Base-by-base conservation (phyloP, 2,329 filamentous ascomycete species). In the Ciborinia camelliae region DNA sequence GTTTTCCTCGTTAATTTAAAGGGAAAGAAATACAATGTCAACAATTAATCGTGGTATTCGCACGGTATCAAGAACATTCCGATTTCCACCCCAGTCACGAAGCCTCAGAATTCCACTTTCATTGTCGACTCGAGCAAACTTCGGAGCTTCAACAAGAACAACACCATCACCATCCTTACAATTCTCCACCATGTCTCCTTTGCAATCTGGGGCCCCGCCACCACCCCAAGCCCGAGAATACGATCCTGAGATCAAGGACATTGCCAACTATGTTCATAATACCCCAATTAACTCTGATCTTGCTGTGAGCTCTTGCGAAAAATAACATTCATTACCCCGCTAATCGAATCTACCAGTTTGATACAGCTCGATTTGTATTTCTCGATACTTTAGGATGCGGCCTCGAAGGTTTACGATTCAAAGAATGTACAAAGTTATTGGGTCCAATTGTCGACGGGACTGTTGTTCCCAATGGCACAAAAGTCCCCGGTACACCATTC, bases 311-410 rank as follows among this genome's bases (percentile, higher is more conserved):
- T 60, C 81, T 60, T 57, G 35, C 47, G 43, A 18, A 58, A 2
- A n/a, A 63, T 54, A 30, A 35, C 26, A 32, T 64, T 47, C n/a
- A 64, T 28, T 59, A 54, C 54, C 65, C 63, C 59, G 51, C 70
- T 73, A 63, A 71, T 67, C 47, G 15, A 53, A 57, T 23, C 37
- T 26, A 39, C 68, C 71, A 95, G 91, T 96, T 90, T 77, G 95
- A 99, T 79, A 99, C 95, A 57, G 95, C 95, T 68, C 90, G 95
- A 80, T 94, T 92, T 82, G 93, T 98, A 72, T 92, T 99, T 79
- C 87, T 98, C 75, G 95, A 99, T 79, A 98, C 95, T 64, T 86
- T 99, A 55, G 95, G 95, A 75, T 99, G 95, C 78, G 95, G 95
- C 76, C 88, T 99, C 69, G 93, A 98, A 82, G 95, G 91, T 71